Evolutionary conservation across 179 eudicot species (phyloP).

Genomic region (Camellia oleifera): DNA sequence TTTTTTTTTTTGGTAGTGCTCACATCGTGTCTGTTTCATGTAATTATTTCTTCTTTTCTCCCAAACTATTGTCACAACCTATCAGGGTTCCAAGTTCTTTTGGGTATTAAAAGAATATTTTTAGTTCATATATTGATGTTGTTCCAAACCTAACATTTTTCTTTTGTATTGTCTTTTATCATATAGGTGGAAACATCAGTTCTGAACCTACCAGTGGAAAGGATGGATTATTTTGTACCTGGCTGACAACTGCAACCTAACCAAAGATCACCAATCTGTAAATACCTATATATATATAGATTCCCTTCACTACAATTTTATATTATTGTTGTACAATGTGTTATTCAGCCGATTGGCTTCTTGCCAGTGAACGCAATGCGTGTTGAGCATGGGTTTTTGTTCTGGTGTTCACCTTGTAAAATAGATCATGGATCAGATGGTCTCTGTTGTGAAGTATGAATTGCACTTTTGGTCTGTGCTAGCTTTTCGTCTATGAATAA

Average conservation of each 20-base stretch:
- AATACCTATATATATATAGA: background rate
- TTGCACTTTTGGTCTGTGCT: too few relatives aligned
- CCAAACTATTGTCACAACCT: too few relatives aligned
- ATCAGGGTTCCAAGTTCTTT: background rate
- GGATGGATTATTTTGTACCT: slow-evolving; percentile 90
- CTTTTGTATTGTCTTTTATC: background rate
- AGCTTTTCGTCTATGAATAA: too few relatives aligned
- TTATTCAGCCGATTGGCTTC: background rate
- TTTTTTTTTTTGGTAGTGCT: background rate
- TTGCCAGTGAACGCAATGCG: background rate
- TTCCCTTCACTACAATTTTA: background rate
- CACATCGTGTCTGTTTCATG: too few relatives aligned
- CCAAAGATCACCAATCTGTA: slow-evolving; percentile 10
- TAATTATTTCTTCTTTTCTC: too few relatives aligned
- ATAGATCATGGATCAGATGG: background rate
- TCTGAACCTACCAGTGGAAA: slow-evolving; percentile 82
- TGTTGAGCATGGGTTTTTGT: slow-evolving; percentile 2
- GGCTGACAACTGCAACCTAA: slow-evolving; percentile 37
- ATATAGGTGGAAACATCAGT: slow-evolving; percentile 75
- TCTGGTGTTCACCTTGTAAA: background rate
- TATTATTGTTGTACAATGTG: background rate
- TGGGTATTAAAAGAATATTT: background rate
- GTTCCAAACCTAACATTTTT: background rate
- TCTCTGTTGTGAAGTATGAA: too few relatives aligned
- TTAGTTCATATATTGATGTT: background rate